Evolutionary conservation across 805 yeast species (phyloP), one percentile per base, ranked within the genome.

Genomic region (Hanseniaspora valbyensis): DNA sequence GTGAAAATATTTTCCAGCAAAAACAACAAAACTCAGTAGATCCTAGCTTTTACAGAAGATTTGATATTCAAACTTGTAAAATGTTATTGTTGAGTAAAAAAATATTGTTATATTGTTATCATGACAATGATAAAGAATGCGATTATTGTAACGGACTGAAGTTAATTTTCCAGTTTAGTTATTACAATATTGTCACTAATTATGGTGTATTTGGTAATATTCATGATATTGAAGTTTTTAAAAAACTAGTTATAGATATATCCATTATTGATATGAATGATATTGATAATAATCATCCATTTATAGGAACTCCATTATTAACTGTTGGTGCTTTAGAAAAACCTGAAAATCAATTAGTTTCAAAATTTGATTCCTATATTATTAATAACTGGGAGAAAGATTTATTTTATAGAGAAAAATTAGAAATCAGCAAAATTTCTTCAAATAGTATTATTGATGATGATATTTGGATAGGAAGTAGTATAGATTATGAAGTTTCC

Each of bases 401-500:
- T 57, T 78, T 80, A 58, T 69, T 75, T 19, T 72, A 77, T 55
- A 78, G 83, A 58, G 96, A 89, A 62, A 78, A 83, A 54, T 69
- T 83, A n/a, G 96, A 89, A 62, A 81, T 87, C 46, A 71, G 87
- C 1, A 77, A 76, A 59, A 83, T 89, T 89, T 81, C 95, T 0
- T 72, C 85, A 9, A 94, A 95, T 0, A 75, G 92, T 0, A 73
- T 70, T 12, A 67, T 85, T 1, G 60, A 61, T 14, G 52, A 63
- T 7, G 70, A 75, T 44, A 75, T 88, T 5, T 89, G 90, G 89
- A 71, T 82, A 46, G 97, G 97, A 2, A 90, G 89, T 59, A 68
- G 79, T 1, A 77, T 84, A 56, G 95, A 89, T 62, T 77, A 71
- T 59, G 80, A 78, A 54, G 64, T 63, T 4, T 59, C 62, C 50